phyloP scores from a whole-genome alignment of 1,284 basidiomycete genomes.

The Macrocystidia cucumis region DNA sequence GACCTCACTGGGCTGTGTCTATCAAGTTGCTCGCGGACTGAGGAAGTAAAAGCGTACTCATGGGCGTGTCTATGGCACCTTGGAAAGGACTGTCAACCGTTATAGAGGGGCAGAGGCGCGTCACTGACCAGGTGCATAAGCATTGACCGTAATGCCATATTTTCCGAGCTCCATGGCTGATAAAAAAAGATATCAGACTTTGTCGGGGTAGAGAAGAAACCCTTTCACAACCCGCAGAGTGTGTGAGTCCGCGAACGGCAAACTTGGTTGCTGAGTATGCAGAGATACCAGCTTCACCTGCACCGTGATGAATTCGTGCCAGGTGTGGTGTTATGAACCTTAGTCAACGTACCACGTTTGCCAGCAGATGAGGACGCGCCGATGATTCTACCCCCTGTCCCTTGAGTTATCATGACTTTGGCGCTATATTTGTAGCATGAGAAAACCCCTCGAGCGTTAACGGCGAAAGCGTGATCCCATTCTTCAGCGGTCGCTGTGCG shows the following conservation, averaged over 20 bases:
- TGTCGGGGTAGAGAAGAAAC: constrained; percentile 1
- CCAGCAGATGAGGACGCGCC: constrained; percentile 10
- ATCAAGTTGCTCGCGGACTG: no score
- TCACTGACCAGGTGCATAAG: constrained; percentile 19
- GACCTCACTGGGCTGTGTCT: no score
- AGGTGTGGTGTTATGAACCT: background rate
- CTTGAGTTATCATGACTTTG: constrained; percentile 14
- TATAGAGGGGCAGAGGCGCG: background rate
- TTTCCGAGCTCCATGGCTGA: constrained; percentile 19
- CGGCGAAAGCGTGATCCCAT: constrained; percentile 12
- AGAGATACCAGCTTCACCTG: constrained; percentile 5
- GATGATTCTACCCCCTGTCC: constrained; percentile 14
- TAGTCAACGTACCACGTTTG: constrained; percentile 5
- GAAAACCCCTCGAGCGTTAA: constrained; percentile 12
- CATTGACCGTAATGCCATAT: constrained; percentile 22
- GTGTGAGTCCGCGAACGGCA: constrained; percentile 17
- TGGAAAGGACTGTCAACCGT: background rate
- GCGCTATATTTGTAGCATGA: constrained; percentile 15
- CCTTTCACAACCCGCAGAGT: constrained; percentile 17
- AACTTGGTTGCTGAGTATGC: constrained; percentile 16
- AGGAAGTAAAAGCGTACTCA: constrained; percentile 6
- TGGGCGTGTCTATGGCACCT: constrained; percentile 10
- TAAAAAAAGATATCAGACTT: background rate
- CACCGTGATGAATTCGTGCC: background rate
- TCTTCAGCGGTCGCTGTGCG: constrained; percentile 12